Conservation (phyloP, 176 grass and related monocot species). For the Musa itinerans region DNA sequence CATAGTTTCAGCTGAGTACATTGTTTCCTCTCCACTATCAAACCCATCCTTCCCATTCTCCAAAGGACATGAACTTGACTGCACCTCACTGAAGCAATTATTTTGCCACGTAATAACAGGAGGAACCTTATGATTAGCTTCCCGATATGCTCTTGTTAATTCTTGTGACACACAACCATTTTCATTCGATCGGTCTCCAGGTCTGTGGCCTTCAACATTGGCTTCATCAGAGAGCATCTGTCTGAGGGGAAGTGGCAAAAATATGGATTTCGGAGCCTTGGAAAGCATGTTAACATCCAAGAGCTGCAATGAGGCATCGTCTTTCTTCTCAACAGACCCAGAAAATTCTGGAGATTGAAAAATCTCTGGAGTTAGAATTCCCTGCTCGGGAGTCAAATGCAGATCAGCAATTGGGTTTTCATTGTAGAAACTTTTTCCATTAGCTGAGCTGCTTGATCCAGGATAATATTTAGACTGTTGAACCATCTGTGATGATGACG, state of each 20-base stretch:
- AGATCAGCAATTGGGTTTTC: conserved; percentile 66
- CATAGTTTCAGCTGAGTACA: conserved; percentile 99
- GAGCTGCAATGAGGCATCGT: conserved; percentile 32
- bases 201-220: conserved; percentile 27
- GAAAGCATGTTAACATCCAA: conserved; percentile 47
- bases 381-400: conserved; percentile 44
- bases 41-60: conserved; percentile 37
- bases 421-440: conserved; percentile 45
- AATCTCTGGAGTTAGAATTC: conserved; percentile 32
- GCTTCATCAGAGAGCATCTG: conserved; percentile 90
- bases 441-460: conserved; percentile 46
- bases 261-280: conserved; percentile 60
- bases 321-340: conserved; percentile 31
- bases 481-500: conserved; percentile 32
- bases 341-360: conserved; percentile 38
- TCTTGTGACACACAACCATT: conserved; percentile 31
- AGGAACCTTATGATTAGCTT: conserved; percentile 32
- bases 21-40: conserved; percentile 70
- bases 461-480: conserved; percentile 45
- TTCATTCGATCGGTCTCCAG: conserved; percentile 40
- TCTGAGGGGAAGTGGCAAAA: conserved; percentile 72
- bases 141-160: conserved; percentile 29
- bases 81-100: conserved; percentile 52
- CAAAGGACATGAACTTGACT: conserved; percentile 56
- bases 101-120: conserved; percentile 40